Percentiles rank a stretch among this genome's conserved stretches.
These are phyloP conservation scores for Aspergillus hancockii DNA, from an alignment of 495 filamentous ascomycete species.

Conservation along the genomic window DNA sequence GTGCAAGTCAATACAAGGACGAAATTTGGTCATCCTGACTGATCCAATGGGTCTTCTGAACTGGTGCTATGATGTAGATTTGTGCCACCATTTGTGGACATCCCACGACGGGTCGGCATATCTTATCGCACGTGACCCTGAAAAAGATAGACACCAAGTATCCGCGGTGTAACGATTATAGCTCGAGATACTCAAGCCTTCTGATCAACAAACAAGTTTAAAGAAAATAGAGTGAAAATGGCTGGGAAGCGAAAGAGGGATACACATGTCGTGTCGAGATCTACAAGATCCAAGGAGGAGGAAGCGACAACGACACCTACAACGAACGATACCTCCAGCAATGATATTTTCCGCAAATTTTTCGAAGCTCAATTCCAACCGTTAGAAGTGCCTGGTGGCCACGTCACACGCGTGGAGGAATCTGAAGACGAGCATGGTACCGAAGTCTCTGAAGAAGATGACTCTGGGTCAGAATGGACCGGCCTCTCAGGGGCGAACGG, in stretches of 20 bases:
- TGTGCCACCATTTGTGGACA: slow-evolving; percentile 13
- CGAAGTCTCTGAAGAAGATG: slow-evolving; percentile 27
- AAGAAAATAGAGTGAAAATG: slow-evolving; percentile 15
- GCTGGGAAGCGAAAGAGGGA: slow-evolving; percentile 43
- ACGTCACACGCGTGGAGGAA: slow-evolving; percentile 13
- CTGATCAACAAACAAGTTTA: background rate
- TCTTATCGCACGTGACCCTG: slow-evolving; percentile 48
- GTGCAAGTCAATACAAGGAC: slow-evolving; percentile 96
- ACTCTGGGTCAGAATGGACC: slow-evolving; percentile 59
- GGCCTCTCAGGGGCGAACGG: slow-evolving; percentile 57
- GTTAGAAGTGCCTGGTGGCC: slow-evolving; percentile 42
- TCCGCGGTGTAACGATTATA: background rate
- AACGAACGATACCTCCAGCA: slow-evolving; percentile 27
- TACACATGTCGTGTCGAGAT: slow-evolving; percentile 33
- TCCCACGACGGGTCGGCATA: slow-evolving; percentile 33
- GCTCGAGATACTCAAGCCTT: background rate
- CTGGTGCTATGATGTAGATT: slow-evolving; percentile 9
- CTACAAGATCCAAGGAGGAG: slow-evolving; percentile 20
- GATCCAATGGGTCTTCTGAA: slow-evolving; percentile 10
- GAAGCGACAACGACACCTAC: slow-evolving; percentile 17
- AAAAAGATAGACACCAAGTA: slow-evolving; percentile 1
- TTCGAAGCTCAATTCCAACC: slow-evolving; percentile 89
- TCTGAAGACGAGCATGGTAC: slow-evolving; percentile 30
- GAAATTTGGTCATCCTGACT: slow-evolving; percentile 81
- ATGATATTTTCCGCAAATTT: slow-evolving; percentile 69